These are phyloP conservation scores for Pichia sp. DNA, from an alignment of 1,139 yeast genomes.

Conservation along the genomic window DNA sequence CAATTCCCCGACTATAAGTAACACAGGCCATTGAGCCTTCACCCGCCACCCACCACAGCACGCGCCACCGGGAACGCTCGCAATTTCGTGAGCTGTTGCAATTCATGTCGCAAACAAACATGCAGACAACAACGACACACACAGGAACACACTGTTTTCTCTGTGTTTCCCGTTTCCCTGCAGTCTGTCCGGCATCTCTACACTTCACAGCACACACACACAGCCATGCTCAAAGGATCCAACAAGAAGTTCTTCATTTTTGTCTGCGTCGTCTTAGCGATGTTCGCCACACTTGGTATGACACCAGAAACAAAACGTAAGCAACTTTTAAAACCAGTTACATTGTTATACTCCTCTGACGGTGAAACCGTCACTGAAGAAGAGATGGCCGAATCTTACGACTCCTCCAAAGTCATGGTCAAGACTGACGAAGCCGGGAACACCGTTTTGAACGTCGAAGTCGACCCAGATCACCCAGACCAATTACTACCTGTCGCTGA, in stretches of 20 bases:
- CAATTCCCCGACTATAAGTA: too few relatives aligned
- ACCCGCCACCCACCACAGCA: neutral
- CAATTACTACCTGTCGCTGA: slow-evolving; percentile 11
- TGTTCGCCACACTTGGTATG: slow-evolving; percentile 14
- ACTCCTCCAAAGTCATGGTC: slow-evolving; percentile 15
- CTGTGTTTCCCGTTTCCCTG: too few relatives aligned
- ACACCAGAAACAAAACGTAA: slow-evolving; percentile 13
- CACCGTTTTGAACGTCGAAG: slow-evolving; percentile 8
- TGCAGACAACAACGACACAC: too few relatives aligned
- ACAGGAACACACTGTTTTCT: too few relatives aligned
- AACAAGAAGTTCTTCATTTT: slow-evolving; percentile 12
- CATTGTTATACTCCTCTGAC: slow-evolving; percentile 1
- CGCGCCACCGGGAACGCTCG: too few relatives aligned
- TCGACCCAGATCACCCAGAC: slow-evolving; percentile 7
- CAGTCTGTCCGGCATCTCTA: too few relatives aligned
- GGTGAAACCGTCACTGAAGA: slow-evolving; percentile 1
- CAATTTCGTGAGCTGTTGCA: too few relatives aligned
- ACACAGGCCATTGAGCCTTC: neutral
- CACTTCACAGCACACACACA: neutral
- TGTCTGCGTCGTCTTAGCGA: slow-evolving; percentile 10
- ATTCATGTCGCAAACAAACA: too few relatives aligned
- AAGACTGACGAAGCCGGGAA: slow-evolving; percentile 10
- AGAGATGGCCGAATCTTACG: slow-evolving; percentile 1
- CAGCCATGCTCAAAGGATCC: slow-evolving; percentile 10
- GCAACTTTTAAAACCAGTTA: slow-evolving; percentile 10